Conservation (phyloP, 352 stramenopile genomes). For the Plasmopara halstedii region DNA sequence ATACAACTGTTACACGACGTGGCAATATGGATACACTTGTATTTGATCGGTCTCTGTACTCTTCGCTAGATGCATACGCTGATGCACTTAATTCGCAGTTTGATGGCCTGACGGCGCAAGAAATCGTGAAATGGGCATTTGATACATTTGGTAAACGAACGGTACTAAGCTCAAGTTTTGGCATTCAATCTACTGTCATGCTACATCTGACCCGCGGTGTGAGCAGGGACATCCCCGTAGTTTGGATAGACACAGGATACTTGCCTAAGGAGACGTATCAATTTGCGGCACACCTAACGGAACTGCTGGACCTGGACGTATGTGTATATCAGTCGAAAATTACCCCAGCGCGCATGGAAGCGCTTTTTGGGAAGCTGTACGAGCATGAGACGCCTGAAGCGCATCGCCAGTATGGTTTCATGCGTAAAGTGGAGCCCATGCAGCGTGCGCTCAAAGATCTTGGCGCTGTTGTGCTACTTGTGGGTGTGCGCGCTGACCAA, state of each 20-base stretch:
- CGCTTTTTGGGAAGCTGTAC: slow-evolving; percentile 80
- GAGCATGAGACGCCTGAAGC: slow-evolving; percentile 60
- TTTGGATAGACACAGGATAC: slow-evolving; percentile 85
- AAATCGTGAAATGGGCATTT: slow-evolving; percentile 69
- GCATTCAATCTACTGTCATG: slow-evolving; percentile 83
- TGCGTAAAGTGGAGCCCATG: slow-evolving; percentile 86
- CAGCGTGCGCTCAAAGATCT: slow-evolving; percentile 61
- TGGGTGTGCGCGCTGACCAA: slow-evolving; percentile 74
- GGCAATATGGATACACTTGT: too few species aligned
- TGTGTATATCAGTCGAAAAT: slow-evolving; percentile 71
- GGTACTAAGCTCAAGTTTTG: slow-evolving; percentile 81
- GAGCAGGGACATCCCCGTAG: slow-evolving; percentile 46
- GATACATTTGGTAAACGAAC: slow-evolving; percentile 57
- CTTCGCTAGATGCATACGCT: slow-evolving; percentile 56
- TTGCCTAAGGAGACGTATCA: slow-evolving; percentile 78
- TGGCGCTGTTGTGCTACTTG: slow-evolving; percentile 51
- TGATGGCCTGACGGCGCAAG: slow-evolving; percentile 33
- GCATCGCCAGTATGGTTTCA: slow-evolving; percentile 70
- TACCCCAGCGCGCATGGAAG: slow-evolving; percentile 75
- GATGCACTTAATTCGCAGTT: slow-evolving; percentile 59
- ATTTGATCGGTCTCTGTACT: slow-evolving; percentile 37
- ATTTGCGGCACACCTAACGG: slow-evolving; percentile 57
- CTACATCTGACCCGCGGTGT: slow-evolving; percentile 59
- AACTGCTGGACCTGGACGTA: slow-evolving; percentile 63
- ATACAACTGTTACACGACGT: too few species aligned